A percentile compares a stretch with the other conserved stretches of the same genome.
phyloP scores from a whole-genome alignment of 352 stramenopile species.

The Thalassiosira hispida region DNA sequence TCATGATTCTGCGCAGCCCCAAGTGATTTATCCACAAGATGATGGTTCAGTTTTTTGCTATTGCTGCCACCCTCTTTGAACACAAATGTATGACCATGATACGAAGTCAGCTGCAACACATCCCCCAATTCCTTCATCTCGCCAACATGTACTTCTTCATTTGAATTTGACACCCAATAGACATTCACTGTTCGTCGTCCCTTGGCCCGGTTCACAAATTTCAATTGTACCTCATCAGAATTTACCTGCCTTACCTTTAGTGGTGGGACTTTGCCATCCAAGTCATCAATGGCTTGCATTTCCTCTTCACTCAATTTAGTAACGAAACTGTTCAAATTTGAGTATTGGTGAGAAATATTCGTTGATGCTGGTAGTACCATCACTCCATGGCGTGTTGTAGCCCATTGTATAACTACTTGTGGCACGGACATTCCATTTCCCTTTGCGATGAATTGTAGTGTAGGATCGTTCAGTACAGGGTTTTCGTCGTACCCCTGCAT shows the following conservation, averaged over 20 bases:
- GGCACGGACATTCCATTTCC: slow-evolving; percentile 51
- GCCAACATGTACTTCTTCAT: slow-evolving; percentile 40
- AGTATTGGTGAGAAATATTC: slow-evolving; percentile 49
- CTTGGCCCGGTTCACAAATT: slow-evolving; percentile 52
- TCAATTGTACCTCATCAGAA: slow-evolving; percentile 36
- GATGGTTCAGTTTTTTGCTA: slow-evolving; percentile 31
- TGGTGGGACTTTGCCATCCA: slow-evolving; percentile 63
- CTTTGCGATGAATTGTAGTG: slow-evolving; percentile 62
- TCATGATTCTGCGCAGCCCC: slow-evolving; percentile 44
- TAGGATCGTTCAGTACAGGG: slow-evolving; percentile 57
- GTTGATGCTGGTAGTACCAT: slow-evolving; percentile 70
- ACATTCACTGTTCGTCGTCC: slow-evolving; percentile 32
- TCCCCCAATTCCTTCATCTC: slow-evolving; percentile 39
- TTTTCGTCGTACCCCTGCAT: slow-evolving; percentile 59
- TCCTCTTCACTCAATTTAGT: slow-evolving; percentile 59
- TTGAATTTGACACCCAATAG: slow-evolving; percentile 59
- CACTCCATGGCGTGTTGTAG: slow-evolving; percentile 58
- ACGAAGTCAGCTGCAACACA: slow-evolving; percentile 53
- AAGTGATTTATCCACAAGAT: slow-evolving; percentile 38
- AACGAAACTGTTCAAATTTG: slow-evolving; percentile 60
- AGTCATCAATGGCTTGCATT: slow-evolving; percentile 58
- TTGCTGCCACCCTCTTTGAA: slow-evolving; percentile 31
- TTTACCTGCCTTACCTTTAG: slow-evolving; percentile 5
- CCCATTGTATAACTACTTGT: slow-evolving; percentile 77
- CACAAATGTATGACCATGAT: slow-evolving; percentile 70